phyloP scores from a whole-genome alignment of 1,284 basidiomycete species.

The Ceratorhiza oryzae-sativae region DNA sequence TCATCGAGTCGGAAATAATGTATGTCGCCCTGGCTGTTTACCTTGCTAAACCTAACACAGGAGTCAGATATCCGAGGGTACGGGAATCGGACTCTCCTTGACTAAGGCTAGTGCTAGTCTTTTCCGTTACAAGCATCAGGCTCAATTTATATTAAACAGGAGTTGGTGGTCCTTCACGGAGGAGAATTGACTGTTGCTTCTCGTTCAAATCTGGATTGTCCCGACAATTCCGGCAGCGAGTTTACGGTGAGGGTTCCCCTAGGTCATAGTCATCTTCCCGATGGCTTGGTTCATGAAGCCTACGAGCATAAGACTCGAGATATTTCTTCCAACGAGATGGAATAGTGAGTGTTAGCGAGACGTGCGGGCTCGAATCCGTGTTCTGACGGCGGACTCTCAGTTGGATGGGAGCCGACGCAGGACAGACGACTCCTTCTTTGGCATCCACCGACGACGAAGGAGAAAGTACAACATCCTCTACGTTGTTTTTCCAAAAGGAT shows the following conservation, averaged over 20 bases:
- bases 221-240: slow-evolving; percentile 2
- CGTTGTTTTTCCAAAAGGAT: slow-evolving; percentile 45
- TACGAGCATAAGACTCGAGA: slow-evolving; percentile 19
- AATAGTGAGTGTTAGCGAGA: not conserved
- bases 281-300: slow-evolving; percentile 44
- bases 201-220: not conserved
- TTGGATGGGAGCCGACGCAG: slow-evolving; percentile 43
- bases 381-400: slow-evolving; percentile 40
- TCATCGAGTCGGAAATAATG: slow-evolving; percentile 45
- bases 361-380: not conserved
- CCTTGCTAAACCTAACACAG: not conserved
- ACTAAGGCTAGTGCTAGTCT: slow-evolving; percentile 42
- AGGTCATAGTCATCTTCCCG: slow-evolving; percentile 43
- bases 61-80: slow-evolving; percentile 48
- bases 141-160: slow-evolving; percentile 24
- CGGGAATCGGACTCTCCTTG: slow-evolving; percentile 50
- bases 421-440: slow-evolving; percentile 41
- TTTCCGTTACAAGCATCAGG: not conserved
- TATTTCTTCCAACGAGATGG: slow-evolving; percentile 27
- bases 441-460: slow-evolving; percentile 43
- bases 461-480: slow-evolving; percentile 41
- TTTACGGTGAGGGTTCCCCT: slow-evolving; percentile 14
- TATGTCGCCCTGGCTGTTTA: not conserved
- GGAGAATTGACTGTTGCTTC: slow-evolving; percentile 40
- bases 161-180: slow-evolving; percentile 49